Evolutionary conservation across 1,139 yeast species (phyloP).

Genomic region (Komagataea norvegica): DNA sequence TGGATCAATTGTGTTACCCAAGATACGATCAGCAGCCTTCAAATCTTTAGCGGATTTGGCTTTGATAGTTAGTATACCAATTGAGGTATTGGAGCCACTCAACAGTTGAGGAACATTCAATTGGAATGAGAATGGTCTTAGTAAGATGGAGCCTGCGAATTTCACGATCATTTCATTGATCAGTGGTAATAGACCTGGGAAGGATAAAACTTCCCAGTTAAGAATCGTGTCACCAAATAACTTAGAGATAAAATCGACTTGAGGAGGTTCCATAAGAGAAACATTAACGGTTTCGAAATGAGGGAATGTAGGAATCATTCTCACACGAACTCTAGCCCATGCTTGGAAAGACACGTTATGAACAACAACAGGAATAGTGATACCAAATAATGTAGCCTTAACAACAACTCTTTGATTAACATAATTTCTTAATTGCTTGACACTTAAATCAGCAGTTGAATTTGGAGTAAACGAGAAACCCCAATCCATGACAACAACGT

Average conservation of each 20-base stretch:
- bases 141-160: constrained; percentile 82
- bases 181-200: constrained; percentile 82
- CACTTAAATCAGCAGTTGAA: constrained; percentile 73
- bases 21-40: constrained; percentile 56
- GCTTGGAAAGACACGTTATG: constrained; percentile 62
- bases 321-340: constrained; percentile 70
- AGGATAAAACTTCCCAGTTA: constrained; percentile 78
- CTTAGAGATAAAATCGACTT: constrained; percentile 74
- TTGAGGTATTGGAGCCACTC: constrained; percentile 81
- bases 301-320: constrained; percentile 88
- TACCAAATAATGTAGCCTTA: constrained; percentile 61
- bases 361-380: constrained; percentile 59
- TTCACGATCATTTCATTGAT: constrained; percentile 81
- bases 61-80: constrained; percentile 76
- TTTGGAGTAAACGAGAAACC: constrained; percentile 87
- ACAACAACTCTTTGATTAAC: constrained; percentile 78
- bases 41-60: constrained; percentile 64
- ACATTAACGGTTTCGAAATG: constrained; percentile 88
- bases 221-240: constrained; percentile 71
- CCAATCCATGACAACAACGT: constrained; percentile 97
- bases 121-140: constrained; percentile 87
- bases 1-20: constrained; percentile 85
- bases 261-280: constrained; percentile 79
- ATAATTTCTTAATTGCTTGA: constrained; percentile 74
- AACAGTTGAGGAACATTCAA: constrained; percentile 85